phyloP scores from a whole-genome alignment of 179 eudicot species.

The Pouteria campechiana region DNA sequence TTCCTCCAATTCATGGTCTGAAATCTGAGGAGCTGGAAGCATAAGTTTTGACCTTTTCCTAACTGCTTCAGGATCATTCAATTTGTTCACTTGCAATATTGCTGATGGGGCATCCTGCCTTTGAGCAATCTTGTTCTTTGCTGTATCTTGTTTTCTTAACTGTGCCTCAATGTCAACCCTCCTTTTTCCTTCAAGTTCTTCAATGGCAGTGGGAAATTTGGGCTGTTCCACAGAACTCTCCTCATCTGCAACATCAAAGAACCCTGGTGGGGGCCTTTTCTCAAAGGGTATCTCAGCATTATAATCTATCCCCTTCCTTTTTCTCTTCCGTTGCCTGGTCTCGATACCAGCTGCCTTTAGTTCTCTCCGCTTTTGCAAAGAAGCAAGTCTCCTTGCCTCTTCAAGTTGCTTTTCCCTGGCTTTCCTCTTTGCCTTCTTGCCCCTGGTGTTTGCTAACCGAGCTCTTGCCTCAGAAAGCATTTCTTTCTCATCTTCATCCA shows the following conservation, averaged over 20 bases:
- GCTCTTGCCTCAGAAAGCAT: conserved; percentile 99
- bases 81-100: conserved; percentile 91
- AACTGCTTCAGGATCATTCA: conserved; percentile 93
- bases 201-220: conserved; percentile 83
- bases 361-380: conserved; percentile 95
- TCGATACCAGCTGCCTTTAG: conserved; percentile 98
- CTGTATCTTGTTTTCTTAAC: conserved; percentile 81
- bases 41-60: conserved; percentile 82
- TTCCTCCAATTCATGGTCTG: conserved; percentile 88
- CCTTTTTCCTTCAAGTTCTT: conserved; percentile 93
- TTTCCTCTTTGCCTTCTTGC: conserved; percentile 97
- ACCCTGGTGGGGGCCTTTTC: conserved; percentile 92
- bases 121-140: conserved; percentile 84
- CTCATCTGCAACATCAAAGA: conserved; percentile 75
- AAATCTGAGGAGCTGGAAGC: conserved; percentile 96
- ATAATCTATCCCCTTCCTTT: conserved; percentile 89
- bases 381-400: conserved; percentile 99
- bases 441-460: conserved; percentile 88
- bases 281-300: conserved; percentile 98
- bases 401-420: conserved; percentile 99
- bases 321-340: conserved; percentile 73
- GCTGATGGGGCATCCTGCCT: conserved; percentile 95
- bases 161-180: conserved; percentile 90
- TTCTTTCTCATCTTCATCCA: conserved; percentile 99
- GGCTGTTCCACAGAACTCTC: conserved; percentile 71